Evolutionary conservation across 2,329 filamentous ascomycete genomes (phyloP).

Genomic region (Cercospora sojina): DNA sequence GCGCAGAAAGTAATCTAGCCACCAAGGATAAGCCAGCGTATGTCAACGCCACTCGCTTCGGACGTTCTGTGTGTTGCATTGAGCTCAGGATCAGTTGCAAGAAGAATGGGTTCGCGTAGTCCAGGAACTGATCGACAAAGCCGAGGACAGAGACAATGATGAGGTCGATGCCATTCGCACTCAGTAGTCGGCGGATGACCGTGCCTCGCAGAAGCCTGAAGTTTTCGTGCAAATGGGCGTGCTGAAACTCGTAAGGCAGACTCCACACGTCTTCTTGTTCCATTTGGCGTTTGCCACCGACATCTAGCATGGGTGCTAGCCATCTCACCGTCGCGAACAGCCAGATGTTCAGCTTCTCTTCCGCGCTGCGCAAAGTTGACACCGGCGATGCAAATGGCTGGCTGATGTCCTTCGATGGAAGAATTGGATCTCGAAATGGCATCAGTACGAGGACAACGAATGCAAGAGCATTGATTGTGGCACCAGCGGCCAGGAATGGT

Average conservation of each 20-base stretch:
- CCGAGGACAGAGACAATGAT: slow-evolving; percentile 65
- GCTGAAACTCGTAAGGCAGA: slow-evolving; percentile 78
- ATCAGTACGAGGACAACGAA: slow-evolving; percentile 61
- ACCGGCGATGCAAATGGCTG: slow-evolving; percentile 57
- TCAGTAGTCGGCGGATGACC: slow-evolving; percentile 66
- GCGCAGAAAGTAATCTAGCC: slow-evolving; percentile 60
- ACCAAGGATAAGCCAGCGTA: slow-evolving; percentile 65
- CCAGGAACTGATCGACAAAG: slow-evolving; percentile 60
- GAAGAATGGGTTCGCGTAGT: slow-evolving; percentile 61
- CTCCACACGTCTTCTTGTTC: slow-evolving; percentile 80
- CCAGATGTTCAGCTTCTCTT: slow-evolving; percentile 76
- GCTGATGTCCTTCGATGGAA: slow-evolving; percentile 59
- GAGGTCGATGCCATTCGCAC: slow-evolving; percentile 78
- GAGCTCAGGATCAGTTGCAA: slow-evolving; percentile 69
- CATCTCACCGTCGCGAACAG: slow-evolving; percentile 84
- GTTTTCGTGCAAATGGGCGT: slow-evolving; percentile 68
- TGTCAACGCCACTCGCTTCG: slow-evolving; percentile 59
- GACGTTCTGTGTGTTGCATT: slow-evolving; percentile 56
- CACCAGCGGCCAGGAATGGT: slow-evolving; percentile 21
- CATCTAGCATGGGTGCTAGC: slow-evolving; percentile 70
- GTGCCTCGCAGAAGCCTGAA: slow-evolving; percentile 73
- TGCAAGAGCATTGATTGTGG: slow-evolving; percentile 46
- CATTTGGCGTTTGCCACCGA: slow-evolving; percentile 65
- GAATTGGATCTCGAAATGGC: slow-evolving; percentile 64
- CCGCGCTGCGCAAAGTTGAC: slow-evolving; percentile 65